Evolutionary conservation across 805 yeast genomes (phyloP), one percentile per base, ranked within the genome.

Genomic region (Metschnikowia drakensbergensis): DNA sequence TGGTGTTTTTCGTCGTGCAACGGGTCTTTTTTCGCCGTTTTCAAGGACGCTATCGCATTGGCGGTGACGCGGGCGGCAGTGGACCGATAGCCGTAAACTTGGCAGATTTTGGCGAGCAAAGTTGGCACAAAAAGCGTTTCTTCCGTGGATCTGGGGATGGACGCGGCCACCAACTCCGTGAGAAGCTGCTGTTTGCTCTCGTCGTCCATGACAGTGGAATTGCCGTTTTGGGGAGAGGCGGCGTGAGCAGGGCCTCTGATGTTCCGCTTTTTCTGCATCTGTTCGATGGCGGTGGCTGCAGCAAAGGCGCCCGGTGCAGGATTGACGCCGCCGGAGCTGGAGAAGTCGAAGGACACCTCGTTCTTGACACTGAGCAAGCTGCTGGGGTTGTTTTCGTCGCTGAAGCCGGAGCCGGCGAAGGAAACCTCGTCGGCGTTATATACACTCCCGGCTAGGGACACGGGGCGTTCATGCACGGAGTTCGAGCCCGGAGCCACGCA

Each of bases 111-210:
- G 5, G 89, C 86, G 50, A 86, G 67, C 43, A 86, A 64, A 6
- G 87, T 81, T 0, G 94, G 92, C 33, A 84, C 81, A 57, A 85
- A 84, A 37, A 86, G 66, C 0, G 89, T 85, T 60, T 86, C 94
- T 57, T 84, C 91, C 0, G 92, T 86, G 13, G 86, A 79, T 60
- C 94, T 70, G 5, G 92, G 94, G 7, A 84, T 77, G 0, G 92
- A 79, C 51, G 85, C 75, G 0, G 92, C 88, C 4, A 86, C 89
- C 43, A 72, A 58, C 0, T 66, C 58, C 1, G 77, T 71, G 28
- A 72, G 62, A 54, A 67, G 56, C 51, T 66, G 72, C 49, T 67
- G 72, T 42, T 70, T 70, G 48, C 50, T 51, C 27, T 54, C 57
- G 29, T 63, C 68, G 33, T 56, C 54, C 35, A 41, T 27, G 11